Evolutionary conservation across 2,329 filamentous ascomycete genomes (phyloP).

Genomic region (Aureobasidium musti): DNA sequence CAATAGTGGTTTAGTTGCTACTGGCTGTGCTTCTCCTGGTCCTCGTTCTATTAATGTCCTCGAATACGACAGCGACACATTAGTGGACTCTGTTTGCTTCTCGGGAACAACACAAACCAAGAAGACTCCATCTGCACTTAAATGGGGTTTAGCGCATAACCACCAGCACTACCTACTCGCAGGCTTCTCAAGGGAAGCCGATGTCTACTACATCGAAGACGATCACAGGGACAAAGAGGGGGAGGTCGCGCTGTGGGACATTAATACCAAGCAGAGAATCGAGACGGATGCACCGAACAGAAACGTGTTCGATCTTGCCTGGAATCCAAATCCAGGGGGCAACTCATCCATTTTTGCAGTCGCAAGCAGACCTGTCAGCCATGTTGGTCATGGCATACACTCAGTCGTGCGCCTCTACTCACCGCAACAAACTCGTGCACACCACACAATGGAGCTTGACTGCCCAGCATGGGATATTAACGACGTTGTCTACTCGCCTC

Average conservation of each 20-base stretch:
- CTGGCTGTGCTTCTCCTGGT: slow-evolving; percentile 44
- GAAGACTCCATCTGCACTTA: slow-evolving; percentile 48
- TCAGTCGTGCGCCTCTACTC: slow-evolving; percentile 59
- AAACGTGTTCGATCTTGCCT: slow-evolving; percentile 61
- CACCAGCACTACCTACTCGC: slow-evolving; percentile 54
- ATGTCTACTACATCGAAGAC: slow-evolving; percentile 34
- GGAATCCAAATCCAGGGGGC: slow-evolving; percentile 52
- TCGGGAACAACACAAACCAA: slow-evolving; percentile 5
- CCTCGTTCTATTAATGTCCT: slow-evolving; percentile 41
- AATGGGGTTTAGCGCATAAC: slow-evolving; percentile 48
- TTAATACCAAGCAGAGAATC: slow-evolving; percentile 46
- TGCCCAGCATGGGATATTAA: slow-evolving; percentile 64
- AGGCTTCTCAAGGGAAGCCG: slow-evolving; percentile 52
- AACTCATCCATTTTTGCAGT: slow-evolving; percentile 53
- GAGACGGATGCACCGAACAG: slow-evolving; percentile 52
- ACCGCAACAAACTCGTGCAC: slow-evolving; percentile 38
- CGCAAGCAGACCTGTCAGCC: slow-evolving; percentile 49
- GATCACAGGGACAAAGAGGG: slow-evolving; percentile 47
- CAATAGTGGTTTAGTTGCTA: slow-evolving; percentile 49
- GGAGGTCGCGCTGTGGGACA: slow-evolving; percentile 58
- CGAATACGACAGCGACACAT: slow-evolving; percentile 15
- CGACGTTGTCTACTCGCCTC: slow-evolving; percentile 53
- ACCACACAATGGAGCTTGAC: slow-evolving; percentile 51
- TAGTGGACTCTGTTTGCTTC: slow-evolving; percentile 21
- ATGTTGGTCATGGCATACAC: slow-evolving; percentile 45